These are phyloP conservation scores for Friedmanniomyces endolithicus DNA, from an alignment of 495 filamentous ascomycete species.

Conservation along the genomic window DNA sequence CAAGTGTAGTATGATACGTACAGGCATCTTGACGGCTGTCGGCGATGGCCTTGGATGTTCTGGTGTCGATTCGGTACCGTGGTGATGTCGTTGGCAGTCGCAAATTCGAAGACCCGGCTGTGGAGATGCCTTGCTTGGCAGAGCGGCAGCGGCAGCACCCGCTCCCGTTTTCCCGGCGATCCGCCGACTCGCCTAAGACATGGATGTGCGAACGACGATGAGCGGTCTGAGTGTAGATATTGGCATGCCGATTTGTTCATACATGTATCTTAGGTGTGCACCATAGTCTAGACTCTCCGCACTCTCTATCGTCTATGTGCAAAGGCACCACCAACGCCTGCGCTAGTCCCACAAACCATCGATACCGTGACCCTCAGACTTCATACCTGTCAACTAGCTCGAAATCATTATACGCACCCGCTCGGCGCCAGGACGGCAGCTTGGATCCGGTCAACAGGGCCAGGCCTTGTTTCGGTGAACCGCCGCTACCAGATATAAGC, in stretches of 20 bases:
- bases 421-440: constrained; percentile 25
- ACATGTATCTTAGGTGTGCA: not conserved
- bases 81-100: constrained; percentile 9
- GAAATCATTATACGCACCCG: constrained; percentile 23
- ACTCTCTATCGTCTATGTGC: not conserved
- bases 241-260: not conserved
- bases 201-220: too few relatives aligned
- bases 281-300: too few relatives aligned
- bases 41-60: constrained; percentile 4
- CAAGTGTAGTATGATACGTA: constrained; percentile 35
- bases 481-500: constrained; percentile 3
- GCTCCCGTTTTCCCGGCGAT: too few relatives aligned
- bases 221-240: too few relatives aligned
- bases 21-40: constrained; percentile 68
- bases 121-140: not conserved
- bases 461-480: constrained; percentile 11
- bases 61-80: not conserved
- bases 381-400: constrained; percentile 26
- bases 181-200: too few relatives aligned
- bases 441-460: constrained; percentile 5
- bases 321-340: constrained; percentile 1
- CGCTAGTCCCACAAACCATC: constrained; percentile 4
- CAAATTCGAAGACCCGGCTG: constrained; percentile 1
- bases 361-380: constrained; percentile 17
- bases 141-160: not conserved